Conservation (phyloP, 192 early-diverging fungal genomes). For the Podochytrium sp. region DNA sequence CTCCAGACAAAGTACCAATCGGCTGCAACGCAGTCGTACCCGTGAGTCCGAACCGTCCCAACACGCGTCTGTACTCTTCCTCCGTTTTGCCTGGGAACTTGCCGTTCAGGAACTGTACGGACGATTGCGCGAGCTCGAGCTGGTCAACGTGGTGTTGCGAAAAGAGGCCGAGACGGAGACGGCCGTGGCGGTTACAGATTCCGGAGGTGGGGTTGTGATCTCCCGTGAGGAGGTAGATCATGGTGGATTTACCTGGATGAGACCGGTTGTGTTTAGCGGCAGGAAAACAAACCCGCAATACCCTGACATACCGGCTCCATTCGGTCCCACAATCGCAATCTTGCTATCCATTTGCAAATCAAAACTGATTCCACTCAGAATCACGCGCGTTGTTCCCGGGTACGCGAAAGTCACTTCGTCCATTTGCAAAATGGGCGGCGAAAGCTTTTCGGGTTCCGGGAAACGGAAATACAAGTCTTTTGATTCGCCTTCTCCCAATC, state of each 20-base stretch:
- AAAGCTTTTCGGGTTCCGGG: constrained; percentile 89
- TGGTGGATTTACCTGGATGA: constrained; percentile 81
- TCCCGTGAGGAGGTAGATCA: constrained; percentile 90
- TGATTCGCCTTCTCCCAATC: constrained; percentile 67
- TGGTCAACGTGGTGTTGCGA: constrained; percentile 99
- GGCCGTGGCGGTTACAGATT: constrained; percentile 86
- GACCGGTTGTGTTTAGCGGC: background rate
- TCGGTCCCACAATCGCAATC: constrained; percentile 98
- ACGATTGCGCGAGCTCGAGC: constrained; percentile 80
- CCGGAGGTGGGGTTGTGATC: constrained; percentile 80
- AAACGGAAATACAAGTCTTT: constrained; percentile 85
- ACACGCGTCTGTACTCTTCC: constrained; percentile 93
- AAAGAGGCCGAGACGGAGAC: constrained; percentile 92
- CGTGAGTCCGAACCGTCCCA: constrained; percentile 95
- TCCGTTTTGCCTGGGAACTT: constrained; percentile 91
- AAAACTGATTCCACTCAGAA: constrained; percentile 83
- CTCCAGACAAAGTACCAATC: constrained; percentile 94
- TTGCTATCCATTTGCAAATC: constrained; percentile 97
- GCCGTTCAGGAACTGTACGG: constrained; percentile 86
- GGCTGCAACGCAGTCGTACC: constrained; percentile 94
- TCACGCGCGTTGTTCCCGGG: constrained; percentile 67
- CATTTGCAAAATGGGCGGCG: constrained; percentile 97
- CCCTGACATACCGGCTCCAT: constrained; percentile 78
- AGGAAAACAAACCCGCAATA: background rate
- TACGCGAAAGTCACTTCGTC: constrained; percentile 90